phyloP scores from a whole-genome alignment of 768 basidiomycete genomes.

The Psilocybe tampanensis region DNA sequence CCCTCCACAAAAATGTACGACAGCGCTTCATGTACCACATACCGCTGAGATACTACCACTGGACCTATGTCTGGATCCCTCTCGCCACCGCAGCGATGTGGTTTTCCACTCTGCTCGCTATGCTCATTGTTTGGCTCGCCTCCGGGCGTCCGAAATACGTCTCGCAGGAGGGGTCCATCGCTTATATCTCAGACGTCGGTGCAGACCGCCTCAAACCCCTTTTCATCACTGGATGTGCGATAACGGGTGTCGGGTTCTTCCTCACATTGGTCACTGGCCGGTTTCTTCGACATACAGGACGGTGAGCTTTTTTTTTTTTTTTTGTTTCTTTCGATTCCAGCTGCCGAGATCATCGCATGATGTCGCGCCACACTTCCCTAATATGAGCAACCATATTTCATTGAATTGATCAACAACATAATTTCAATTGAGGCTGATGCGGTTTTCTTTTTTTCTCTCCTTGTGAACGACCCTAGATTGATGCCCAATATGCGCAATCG shows the following conservation, averaged over 20 bases:
- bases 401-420: no score
- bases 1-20: not conserved
- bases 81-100: constrained; percentile 61
- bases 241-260: constrained; percentile 66
- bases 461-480: constrained; percentile 55
- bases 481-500: constrained; percentile 56
- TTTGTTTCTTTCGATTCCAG: not conserved
- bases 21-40: constrained; percentile 10
- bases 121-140: constrained; percentile 74
- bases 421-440: constrained; percentile 1
- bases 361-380: constrained; percentile 1
- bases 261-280: constrained; percentile 63
- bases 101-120: constrained; percentile 67
- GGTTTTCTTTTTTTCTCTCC: not conserved
- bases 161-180: constrained; percentile 56
- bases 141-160: constrained; percentile 62
- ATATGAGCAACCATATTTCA: not conserved
- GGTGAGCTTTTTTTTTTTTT: constrained; percentile 35
- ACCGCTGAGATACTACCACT: constrained; percentile 43
- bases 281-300: constrained; percentile 63
- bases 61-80: constrained; percentile 69
- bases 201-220: constrained; percentile 75
- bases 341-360: not conserved
- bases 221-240: constrained; percentile 65
- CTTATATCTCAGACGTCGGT: constrained; percentile 83